Percentiles rank a stretch among this genome's conserved stretches.
phyloP scores from a whole-genome alignment of 2,329 filamentous ascomycete genomes.

The Monosporascus sp. region DNA sequence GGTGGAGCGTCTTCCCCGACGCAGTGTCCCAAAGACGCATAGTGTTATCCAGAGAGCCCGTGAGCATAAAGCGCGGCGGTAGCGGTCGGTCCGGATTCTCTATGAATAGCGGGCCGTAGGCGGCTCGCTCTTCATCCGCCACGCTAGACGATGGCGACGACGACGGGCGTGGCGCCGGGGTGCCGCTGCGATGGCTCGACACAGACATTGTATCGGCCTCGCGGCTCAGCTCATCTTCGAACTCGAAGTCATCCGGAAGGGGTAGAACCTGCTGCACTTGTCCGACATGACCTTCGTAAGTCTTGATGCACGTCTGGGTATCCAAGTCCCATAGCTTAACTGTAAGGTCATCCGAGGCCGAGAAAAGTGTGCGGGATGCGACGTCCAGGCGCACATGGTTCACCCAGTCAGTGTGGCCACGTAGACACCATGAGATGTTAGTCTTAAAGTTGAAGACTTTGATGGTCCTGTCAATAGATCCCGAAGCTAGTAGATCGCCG shows the following conservation, averaged over 20 bases:
- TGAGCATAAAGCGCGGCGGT: slow-evolving; percentile 88
- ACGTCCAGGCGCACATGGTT: slow-evolving; percentile 90
- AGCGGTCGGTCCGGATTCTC: slow-evolving; percentile 57
- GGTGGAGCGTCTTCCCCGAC: slow-evolving; percentile 76
- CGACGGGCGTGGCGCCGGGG: slow-evolving; percentile 26
- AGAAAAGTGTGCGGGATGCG: slow-evolving; percentile 77
- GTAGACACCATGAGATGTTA: slow-evolving; percentile 71
- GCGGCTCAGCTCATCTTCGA: slow-evolving; percentile 60
- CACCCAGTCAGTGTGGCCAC: slow-evolving; percentile 89
- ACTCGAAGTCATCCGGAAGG: slow-evolving; percentile 82
- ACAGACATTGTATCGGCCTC: slow-evolving; percentile 51
- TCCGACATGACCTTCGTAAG: slow-evolving; percentile 84
- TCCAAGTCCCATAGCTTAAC: slow-evolving; percentile 92
- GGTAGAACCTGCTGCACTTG: slow-evolving; percentile 89
- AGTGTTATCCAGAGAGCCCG: slow-evolving; percentile 83
- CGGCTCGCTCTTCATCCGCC: slow-evolving; percentile 41
- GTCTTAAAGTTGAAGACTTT: slow-evolving; percentile 90
- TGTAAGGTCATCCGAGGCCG: slow-evolving; percentile 88
- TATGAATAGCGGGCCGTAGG: slow-evolving; percentile 59
- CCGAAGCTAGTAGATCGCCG: slow-evolving; percentile 76
- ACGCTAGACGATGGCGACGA: slow-evolving; percentile 15
- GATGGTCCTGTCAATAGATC: slow-evolving; percentile 82
- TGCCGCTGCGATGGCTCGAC: slow-evolving; percentile 40
- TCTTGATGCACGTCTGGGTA: slow-evolving; percentile 68
- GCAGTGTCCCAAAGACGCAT: slow-evolving; percentile 89